Conservation (phyloP, 1,139 yeast species). For the Scheffersomyces insectosa region DNA sequence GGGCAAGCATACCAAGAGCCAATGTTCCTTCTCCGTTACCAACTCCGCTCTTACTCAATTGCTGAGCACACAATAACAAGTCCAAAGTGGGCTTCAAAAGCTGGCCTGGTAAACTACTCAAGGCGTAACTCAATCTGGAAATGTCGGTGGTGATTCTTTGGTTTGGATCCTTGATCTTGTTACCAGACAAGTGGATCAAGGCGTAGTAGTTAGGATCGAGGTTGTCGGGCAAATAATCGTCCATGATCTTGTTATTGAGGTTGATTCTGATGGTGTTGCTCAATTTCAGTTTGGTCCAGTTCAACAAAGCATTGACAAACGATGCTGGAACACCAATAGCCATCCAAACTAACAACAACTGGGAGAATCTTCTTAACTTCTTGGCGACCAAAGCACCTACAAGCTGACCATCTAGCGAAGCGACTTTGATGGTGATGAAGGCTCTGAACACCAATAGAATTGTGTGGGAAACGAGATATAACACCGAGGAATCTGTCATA, state of each 20-base stretch:
- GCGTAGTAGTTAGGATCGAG: slow-evolving; percentile 55
- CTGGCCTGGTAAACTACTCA: slow-evolving; percentile 83
- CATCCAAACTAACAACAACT: slow-evolving; percentile 77
- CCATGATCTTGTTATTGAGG: slow-evolving; percentile 64
- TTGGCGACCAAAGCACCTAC: slow-evolving; percentile 83
- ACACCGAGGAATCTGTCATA: slow-evolving; percentile 31
- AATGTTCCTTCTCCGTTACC: slow-evolving; percentile 85
- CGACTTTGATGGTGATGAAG: slow-evolving; percentile 75
- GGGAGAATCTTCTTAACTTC: slow-evolving; percentile 62
- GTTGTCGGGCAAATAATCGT: slow-evolving; percentile 66
- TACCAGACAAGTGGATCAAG: slow-evolving; percentile 57
- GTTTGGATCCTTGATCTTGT: slow-evolving; percentile 70
- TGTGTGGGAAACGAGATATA: slow-evolving; percentile 57
- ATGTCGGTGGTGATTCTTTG: slow-evolving; percentile 82
- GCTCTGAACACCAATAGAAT: slow-evolving; percentile 68
- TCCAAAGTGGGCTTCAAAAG: slow-evolving; percentile 83
- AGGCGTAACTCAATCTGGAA: slow-evolving; percentile 68
- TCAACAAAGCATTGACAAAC: slow-evolving; percentile 69
- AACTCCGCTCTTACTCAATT: slow-evolving; percentile 72
- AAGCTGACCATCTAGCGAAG: slow-evolving; percentile 80
- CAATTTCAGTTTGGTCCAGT: slow-evolving; percentile 69
- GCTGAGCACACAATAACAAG: slow-evolving; percentile 78
- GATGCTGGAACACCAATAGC: slow-evolving; percentile 85
- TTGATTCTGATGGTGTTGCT: slow-evolving; percentile 66
- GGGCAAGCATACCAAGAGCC: slow-evolving; percentile 77